Conservation (phyloP, 257 asterid genomes). For the Nemophila menziesii region DNA sequence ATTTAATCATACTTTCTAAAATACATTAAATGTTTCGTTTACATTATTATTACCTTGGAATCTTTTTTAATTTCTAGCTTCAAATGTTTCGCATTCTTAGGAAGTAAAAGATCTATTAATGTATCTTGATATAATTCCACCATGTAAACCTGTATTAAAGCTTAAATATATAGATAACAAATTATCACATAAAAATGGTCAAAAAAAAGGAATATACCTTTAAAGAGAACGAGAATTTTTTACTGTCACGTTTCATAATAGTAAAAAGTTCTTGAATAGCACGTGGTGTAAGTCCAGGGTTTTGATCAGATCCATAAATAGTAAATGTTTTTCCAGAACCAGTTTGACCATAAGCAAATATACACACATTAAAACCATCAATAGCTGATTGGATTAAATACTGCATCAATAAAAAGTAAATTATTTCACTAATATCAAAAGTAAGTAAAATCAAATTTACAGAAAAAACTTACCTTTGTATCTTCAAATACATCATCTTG, state of each 20-base stretch:
- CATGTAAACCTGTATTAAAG: slow-evolving; percentile 76
- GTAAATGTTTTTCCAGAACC: slow-evolving; percentile 98
- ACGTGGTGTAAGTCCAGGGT: slow-evolving; percentile 93
- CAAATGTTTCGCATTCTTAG: slow-evolving; percentile 55
- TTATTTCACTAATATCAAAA: background rate
- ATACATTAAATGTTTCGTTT: background rate
- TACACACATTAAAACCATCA: slow-evolving; percentile 93
- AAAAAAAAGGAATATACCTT: slow-evolving; percentile 35
- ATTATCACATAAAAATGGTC: background rate
- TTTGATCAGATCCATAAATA: slow-evolving; percentile 72
- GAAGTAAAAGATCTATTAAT: slow-evolving; percentile 66
- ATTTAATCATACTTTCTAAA: slow-evolving; percentile 1
- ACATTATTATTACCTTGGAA: slow-evolving; percentile 65
- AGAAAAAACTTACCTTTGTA: slow-evolving; percentile 69
- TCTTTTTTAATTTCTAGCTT: slow-evolving; percentile 89
- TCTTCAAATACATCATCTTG: slow-evolving; percentile 91
- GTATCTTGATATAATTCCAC: slow-evolving; percentile 92
- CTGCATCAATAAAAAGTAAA: slow-evolving; percentile 28
- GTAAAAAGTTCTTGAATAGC: slow-evolving; percentile 78
- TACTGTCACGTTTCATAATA: slow-evolving; percentile 61
- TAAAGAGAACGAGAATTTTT: slow-evolving; percentile 59
- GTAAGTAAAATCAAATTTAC: no score
- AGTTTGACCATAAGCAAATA: slow-evolving; percentile 98
- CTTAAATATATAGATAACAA: slow-evolving; percentile 11
- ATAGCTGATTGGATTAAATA: slow-evolving; percentile 92